Evolutionary conservation across 1,139 yeast species (phyloP).

Genomic region (Taphrina betulina): DNA sequence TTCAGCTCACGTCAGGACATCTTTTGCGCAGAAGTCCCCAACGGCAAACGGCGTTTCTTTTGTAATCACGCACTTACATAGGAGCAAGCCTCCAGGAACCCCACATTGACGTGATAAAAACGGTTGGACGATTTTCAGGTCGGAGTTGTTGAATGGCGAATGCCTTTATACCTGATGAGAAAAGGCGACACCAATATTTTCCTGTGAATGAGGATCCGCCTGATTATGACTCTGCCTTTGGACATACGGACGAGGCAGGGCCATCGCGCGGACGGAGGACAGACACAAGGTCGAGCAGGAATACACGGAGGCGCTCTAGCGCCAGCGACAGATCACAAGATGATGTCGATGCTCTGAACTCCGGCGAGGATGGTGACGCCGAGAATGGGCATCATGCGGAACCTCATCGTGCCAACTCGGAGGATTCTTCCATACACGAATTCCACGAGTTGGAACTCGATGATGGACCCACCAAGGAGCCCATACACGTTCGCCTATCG

Average conservation of each 20-base stretch:
- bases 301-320: neutral
- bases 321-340: neutral
- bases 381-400: constrained; percentile 10
- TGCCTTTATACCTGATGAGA: constrained; percentile 26
- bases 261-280: neutral
- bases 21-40: too few relatives aligned
- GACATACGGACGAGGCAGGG: constrained; percentile 1
- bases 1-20: too few relatives aligned
- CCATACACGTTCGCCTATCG: constrained; percentile 13
- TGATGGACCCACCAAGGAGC: constrained; percentile 13
- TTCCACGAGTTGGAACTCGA: constrained; percentile 25
- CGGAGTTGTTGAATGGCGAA: constrained; percentile 15
- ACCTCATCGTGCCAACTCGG: constrained; percentile 21
- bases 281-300: neutral
- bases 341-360: neutral
- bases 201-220: constrained; percentile 30
- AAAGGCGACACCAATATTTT: constrained; percentile 28
- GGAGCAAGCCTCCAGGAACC: too few relatives aligned
- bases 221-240: constrained; percentile 2
- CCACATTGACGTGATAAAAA: too few relatives aligned
- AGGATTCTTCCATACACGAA: constrained; percentile 7
- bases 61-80: too few relatives aligned
- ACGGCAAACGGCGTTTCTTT: too few relatives aligned
- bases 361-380: constrained; percentile 10
- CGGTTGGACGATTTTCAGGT: too few relatives aligned